Percentiles rank a stretch among this genome's conserved stretches.
phyloP scores from a whole-genome alignment of 139 green algal species.

The Pseudopediastrum boryanum region DNA sequence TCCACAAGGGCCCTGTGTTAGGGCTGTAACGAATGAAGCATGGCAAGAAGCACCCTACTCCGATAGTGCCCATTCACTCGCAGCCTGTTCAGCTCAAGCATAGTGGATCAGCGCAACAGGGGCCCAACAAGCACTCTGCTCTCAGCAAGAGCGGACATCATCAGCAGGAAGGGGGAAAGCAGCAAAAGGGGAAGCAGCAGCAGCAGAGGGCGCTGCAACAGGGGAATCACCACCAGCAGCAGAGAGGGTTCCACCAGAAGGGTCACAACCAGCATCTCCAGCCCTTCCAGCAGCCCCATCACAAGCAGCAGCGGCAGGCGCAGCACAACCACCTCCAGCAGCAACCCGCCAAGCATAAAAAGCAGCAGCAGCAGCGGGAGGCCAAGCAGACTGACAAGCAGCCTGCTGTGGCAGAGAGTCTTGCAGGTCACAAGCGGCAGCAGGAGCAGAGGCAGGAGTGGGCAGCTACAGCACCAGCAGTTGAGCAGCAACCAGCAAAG shows the following conservation, averaged over 20 bases:
- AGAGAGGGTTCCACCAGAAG: not conserved
- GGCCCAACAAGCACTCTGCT: too few species aligned
- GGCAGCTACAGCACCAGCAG: slow-evolving; percentile 24
- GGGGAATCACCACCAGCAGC: slow-evolving; percentile 1
- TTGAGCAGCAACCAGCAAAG: slow-evolving; percentile 16
- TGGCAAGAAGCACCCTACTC: too few species aligned
- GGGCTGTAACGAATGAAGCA: too few species aligned
- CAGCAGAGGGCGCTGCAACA: slow-evolving; percentile 6
- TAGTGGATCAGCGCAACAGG: not conserved
- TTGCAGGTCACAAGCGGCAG: not conserved
- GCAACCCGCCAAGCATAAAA: not conserved
- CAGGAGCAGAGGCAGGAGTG: not conserved
- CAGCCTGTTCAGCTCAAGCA: too few species aligned
- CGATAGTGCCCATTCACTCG: too few species aligned
- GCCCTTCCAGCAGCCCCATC: not conserved
- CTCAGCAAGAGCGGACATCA: too few species aligned
- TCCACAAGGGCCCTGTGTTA: too few species aligned
- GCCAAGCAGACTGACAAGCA: not conserved
- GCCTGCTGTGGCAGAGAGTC: not conserved
- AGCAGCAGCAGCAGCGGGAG: not conserved
- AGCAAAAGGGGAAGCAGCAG: slow-evolving; percentile 6
- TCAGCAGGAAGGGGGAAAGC: not conserved
- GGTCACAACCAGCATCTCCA: slow-evolving; percentile 9
- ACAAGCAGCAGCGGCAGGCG: not conserved
- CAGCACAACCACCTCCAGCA: not conserved